Percentiles rank a stretch among this genome's conserved stretches.
phyloP scores from a whole-genome alignment of 345 rosid genomes.

The Euphorbia tirucalli region DNA sequence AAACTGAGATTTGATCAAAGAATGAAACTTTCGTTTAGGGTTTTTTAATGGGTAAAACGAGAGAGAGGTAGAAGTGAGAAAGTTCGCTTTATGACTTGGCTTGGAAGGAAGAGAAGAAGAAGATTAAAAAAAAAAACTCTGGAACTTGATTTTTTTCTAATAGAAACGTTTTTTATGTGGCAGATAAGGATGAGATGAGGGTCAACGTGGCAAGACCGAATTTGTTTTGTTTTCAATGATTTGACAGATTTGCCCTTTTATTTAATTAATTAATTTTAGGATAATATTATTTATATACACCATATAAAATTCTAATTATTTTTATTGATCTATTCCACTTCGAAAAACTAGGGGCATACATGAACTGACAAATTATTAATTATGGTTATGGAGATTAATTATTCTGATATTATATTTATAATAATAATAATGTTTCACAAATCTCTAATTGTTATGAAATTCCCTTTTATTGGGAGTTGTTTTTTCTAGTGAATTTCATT shows the following conservation, averaged over 20 bases:
- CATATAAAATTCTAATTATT: background rate
- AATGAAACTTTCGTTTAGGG: background rate
- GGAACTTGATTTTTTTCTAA: background rate
- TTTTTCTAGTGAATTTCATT: no score
- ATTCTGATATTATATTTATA: no score
- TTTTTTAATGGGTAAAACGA: background rate
- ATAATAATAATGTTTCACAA: no score
- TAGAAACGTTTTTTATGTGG: conserved; percentile 16
- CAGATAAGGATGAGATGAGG: conserved; percentile 12
- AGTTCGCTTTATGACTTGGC: conserved; percentile 6
- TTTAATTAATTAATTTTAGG: background rate
- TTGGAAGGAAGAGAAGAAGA: background rate
- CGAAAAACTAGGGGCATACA: no score
- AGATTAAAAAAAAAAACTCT: no score
- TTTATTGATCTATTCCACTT: background rate
- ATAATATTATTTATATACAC: background rate
- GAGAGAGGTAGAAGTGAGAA: conserved; percentile 2
- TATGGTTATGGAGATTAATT: background rate
- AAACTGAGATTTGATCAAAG: background rate
- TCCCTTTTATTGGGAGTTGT: no score
- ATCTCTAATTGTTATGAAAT: no score
- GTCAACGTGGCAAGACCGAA: background rate
- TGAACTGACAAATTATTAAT: background rate
- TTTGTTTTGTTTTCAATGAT: background rate
- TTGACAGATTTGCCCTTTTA: background rate